A percentile compares a stretch with the other conserved stretches of the same genome.
These are phyloP conservation scores for Lactarius tabidus DNA, from an alignment of 768 basidiomycete genomes.

Conservation along the genomic window DNA sequence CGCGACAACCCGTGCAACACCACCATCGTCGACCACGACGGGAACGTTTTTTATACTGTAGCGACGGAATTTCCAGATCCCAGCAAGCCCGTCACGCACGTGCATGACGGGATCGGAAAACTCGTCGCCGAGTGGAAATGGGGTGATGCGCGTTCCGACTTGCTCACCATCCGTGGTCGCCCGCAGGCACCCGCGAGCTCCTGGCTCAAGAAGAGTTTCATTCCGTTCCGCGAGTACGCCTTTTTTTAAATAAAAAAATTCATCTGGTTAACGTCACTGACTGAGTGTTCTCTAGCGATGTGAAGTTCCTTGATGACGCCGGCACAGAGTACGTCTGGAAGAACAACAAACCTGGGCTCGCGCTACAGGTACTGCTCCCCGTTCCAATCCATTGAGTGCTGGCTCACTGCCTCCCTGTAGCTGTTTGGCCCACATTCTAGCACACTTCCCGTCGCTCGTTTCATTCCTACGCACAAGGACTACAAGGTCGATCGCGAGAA, in stretches of 20 bases:
- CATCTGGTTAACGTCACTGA: neutral
- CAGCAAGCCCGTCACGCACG: conserved; percentile 16
- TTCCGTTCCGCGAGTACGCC: conserved; percentile 22
- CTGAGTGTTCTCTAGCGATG: neutral
- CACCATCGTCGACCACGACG: conserved; percentile 17
- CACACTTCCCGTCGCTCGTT: conserved; percentile 24
- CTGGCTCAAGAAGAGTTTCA: conserved; percentile 25
- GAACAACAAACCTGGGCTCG: conserved; percentile 20
- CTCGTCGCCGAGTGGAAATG: conserved; percentile 26
- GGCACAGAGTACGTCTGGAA: conserved; percentile 21
- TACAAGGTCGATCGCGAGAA: conserved; percentile 14
- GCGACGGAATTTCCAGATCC: conserved; percentile 19
- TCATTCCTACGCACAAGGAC: conserved; percentile 18
- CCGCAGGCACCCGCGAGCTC: conserved; percentile 14
- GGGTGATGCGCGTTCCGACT: conserved; percentile 24
- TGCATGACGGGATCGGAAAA: conserved; percentile 16
- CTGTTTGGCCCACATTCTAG: conserved; percentile 21
- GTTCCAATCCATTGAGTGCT: neutral
- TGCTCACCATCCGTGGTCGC: conserved; percentile 21
- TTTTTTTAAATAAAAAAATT: neutral
- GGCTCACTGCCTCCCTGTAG: neutral
- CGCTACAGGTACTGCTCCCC: conserved; percentile 15
- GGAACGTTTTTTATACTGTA: conserved; percentile 18
- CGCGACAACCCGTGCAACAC: conserved; percentile 27
- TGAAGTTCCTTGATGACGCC: conserved; percentile 20